These are phyloP conservation scores for Sicyos edulis DNA, from an alignment of 306 rosid species.

Conservation along the genomic window DNA sequence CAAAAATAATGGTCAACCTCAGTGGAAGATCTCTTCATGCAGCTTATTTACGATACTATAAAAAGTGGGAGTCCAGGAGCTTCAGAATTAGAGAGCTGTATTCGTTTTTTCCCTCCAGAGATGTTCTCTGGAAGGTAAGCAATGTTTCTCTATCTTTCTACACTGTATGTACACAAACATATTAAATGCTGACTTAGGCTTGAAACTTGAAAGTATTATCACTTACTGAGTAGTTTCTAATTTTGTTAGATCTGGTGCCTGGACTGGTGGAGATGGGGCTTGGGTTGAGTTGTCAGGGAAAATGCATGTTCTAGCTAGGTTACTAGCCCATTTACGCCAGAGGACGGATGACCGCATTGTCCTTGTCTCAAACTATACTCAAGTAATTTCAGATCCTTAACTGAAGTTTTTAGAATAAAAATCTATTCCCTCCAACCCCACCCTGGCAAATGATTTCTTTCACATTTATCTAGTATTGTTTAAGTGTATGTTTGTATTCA, in stretches of 20 bases:
- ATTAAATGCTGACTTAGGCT: neutral
- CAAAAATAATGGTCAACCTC: conserved; percentile 20
- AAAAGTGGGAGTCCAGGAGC: conserved; percentile 84
- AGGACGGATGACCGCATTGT: conserved; percentile 87
- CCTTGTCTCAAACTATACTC: conserved; percentile 94
- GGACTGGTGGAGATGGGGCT: conserved; percentile 88
- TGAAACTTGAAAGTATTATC: conserved; percentile 1
- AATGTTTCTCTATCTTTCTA: neutral
- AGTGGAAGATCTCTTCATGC: conserved; percentile 32
- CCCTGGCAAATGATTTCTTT: neutral
- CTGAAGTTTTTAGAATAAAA: neutral
- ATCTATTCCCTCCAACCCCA: neutral
- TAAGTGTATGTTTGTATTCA: conserved; percentile 1
- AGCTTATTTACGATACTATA: conserved; percentile 87
- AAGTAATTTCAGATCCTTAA: conserved; percentile 41
- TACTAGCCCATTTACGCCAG: conserved; percentile 74
- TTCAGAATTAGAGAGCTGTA: conserved; percentile 89
- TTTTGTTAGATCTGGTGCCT: conserved; percentile 69
- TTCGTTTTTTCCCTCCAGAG: conserved; percentile 80
- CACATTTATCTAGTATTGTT: neutral
- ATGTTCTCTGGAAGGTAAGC: conserved; percentile 88
- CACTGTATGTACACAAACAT: neutral
- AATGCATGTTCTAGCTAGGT: conserved; percentile 93
- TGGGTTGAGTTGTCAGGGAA: conserved; percentile 97
- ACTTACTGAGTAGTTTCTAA: conserved; percentile 13